Conservation (phyloP, 805 yeast species). For the Diddensiella caesifluorescens region DNA sequence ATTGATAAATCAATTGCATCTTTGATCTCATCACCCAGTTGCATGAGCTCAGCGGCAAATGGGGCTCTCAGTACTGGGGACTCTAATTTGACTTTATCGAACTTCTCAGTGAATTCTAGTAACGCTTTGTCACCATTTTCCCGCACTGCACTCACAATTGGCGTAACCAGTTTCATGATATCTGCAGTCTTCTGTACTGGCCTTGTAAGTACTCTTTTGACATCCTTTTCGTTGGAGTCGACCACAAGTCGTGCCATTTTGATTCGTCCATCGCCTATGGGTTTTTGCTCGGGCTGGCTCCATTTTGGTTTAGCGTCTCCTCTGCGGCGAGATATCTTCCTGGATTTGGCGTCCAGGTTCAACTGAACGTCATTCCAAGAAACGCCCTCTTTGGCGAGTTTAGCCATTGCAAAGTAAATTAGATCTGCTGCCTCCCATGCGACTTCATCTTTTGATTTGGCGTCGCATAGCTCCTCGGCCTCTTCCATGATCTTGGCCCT, state of each 20-base stretch:
- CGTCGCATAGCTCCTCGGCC: slow-evolving; percentile 92
- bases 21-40: slow-evolving; percentile 65
- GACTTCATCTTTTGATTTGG: slow-evolving; percentile 58
- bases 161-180: slow-evolving; percentile 87
- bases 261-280: slow-evolving; percentile 29
- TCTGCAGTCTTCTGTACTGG: slow-evolving; percentile 95
- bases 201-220: slow-evolving; percentile 66
- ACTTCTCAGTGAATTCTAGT: slow-evolving; percentile 82
- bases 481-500: slow-evolving; percentile 88
- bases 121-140: slow-evolving; percentile 79
- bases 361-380: slow-evolving; percentile 73
- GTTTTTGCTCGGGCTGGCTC: slow-evolving; percentile 29
- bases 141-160: slow-evolving; percentile 77
- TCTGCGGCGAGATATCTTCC: slow-evolving; percentile 84
- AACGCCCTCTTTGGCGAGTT: slow-evolving; percentile 71
- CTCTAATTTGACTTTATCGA: slow-evolving; percentile 72
- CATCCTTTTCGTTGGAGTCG: slow-evolving; percentile 39
- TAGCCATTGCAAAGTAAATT: slow-evolving; percentile 59
- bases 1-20: slow-evolving; percentile 85
- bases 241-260: slow-evolving; percentile 48
- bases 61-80: slow-evolving; percentile 84
- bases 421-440: slow-evolving; percentile 98
- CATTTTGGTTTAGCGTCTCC: slow-evolving; percentile 94
- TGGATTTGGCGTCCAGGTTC: slow-evolving; percentile 74
- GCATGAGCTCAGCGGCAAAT: slow-evolving; percentile 71